Conservation (phyloP, 2,329 filamentous ascomycete genomes). For the Aurifilum marmelostoma region DNA sequence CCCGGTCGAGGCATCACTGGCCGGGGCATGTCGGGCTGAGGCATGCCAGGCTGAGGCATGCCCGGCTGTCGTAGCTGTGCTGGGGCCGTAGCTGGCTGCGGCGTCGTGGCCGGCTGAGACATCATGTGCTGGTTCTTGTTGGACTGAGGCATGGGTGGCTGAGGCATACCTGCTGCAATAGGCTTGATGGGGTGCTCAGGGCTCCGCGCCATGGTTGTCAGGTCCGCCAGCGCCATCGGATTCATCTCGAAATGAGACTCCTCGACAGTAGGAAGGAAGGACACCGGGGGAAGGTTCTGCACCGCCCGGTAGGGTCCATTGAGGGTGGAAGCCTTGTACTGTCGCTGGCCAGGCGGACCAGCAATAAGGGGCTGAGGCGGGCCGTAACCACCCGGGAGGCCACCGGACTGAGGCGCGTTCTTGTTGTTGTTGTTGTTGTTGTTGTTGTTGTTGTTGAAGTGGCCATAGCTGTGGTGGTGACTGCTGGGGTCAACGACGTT, state of each 20-base stretch:
- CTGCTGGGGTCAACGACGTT: conserved; percentile 23
- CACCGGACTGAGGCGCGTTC: conserved; percentile 25
- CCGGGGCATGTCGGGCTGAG: too few species aligned
- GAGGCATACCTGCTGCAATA: not conserved
- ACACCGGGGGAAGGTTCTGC: conserved; percentile 32
- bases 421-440: too few species aligned
- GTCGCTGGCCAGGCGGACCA: conserved; percentile 58
- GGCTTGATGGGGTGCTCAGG: not conserved
- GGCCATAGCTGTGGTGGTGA: conserved; percentile 27
- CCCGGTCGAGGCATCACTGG: not conserved
- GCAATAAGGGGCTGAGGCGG: conserved; percentile 57
- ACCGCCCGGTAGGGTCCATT: conserved; percentile 44
- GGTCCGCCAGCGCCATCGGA: not conserved
- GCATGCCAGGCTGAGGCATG: not conserved
- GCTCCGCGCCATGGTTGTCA: not conserved
- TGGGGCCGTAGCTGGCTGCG: not conserved
- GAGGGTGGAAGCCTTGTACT: conserved; percentile 49
- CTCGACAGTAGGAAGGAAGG: not conserved
- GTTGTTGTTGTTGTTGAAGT: conserved; percentile 21
- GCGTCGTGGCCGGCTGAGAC: too few species aligned
- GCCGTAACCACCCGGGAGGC: conserved; percentile 42
- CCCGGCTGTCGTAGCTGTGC: too few species aligned
- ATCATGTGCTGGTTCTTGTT: not conserved
- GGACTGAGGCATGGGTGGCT: not conserved
- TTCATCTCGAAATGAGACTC: conserved; percentile 10